Base-by-base conservation (phyloP, 352 stramenopile genomes). In the Pythium myriotylum region DNA sequence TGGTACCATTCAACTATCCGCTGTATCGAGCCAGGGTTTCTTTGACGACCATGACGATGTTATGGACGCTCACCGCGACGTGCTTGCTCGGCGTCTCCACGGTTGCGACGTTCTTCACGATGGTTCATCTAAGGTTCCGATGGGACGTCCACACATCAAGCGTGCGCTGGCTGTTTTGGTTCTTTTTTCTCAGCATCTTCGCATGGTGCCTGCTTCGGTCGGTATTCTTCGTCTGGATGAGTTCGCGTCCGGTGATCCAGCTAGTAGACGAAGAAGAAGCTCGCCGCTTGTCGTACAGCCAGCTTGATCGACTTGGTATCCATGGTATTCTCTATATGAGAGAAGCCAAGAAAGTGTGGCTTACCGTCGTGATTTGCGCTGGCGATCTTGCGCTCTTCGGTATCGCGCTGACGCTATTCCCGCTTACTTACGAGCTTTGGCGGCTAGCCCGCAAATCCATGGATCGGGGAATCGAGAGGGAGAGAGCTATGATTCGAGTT, bases 81-180 rank as follows among this genome's bases (percentile, higher is more conserved):
- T 54, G 50, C 7, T 16, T 56, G 10, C 24, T 59, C 24, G 2
- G 19, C 2, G 39, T 37, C 5, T 71, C 58, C 4, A 59, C 45
- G n/a, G 8, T 56, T 23, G 62, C 62, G 10, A 61, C 62, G 0
- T 57, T 46, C 19, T 27, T 60, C 40, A 70, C 55, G 24, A 70
- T 47, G 54, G 29, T 70, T 16, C 61, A 68, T n/a, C 33, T 65
- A n/a, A 54, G 62, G 19, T 52, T 29, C 35, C 62, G 55, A 14
- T 70, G 54, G 62, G 62, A 70, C 35, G 62, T 65, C 29, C 54
- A 65, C 27, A 55, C 47, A 2, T 70, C 48, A 27, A 81, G 74
- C n/a, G 78, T 88, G 16, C 76, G 79, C 17, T 88, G 76, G 76
- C 68, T 88, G 42, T 88, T 88, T 53, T 81, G 80, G 55, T 41